Evolutionary conservation across 768 basidiomycete genomes (phyloP), one percentile per base, ranked within the genome.

Genomic region (Mycena belliarum): DNA sequence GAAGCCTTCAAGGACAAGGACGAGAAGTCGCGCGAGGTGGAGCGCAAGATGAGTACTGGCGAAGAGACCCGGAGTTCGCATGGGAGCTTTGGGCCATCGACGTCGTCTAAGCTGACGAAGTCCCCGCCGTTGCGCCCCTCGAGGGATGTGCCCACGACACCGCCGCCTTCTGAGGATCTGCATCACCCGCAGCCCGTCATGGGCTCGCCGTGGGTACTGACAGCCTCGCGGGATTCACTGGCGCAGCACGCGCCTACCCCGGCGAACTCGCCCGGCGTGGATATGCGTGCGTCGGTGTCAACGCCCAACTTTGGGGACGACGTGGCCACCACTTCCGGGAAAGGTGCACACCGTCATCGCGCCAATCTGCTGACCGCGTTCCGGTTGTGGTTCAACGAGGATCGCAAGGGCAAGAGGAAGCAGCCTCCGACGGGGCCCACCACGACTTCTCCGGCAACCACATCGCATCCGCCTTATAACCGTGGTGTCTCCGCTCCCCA

Each of bases 351-450:
- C 28, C 79, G 87, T 23, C 87, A 89, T 68, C 80, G 89, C 33
- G 90, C 91, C 9, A 93, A 89, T 68, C 70, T 98, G 26, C 75
- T 98, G 47, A 86, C 88, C 3, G 84, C 93, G 7, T 93, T 98
- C 74, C 83, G 92, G 43, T 79, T 88, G 60, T 94, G 95, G 92
- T 96, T 98, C 73, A 85, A 93, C 58, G 94, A 97, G 59, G 95
- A 95, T 61, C 80, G 82, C 63, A 94, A 92, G 68, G 87, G 93
- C 5, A 96, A 95, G 75, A 82, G 90, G 49, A 91, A 90, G 71
- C 86, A 84, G 41, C 48, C 63, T 4, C 56, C 69, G 14, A 47
- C 70, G 45, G 65, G 72, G 26, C 66, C 73, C 25, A 66, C 72
- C 56, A 61, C 68, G 15, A 65, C 65, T 35, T 66, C 65, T 61